These are phyloP conservation scores for Termitomyces sp. DNA, from an alignment of 768 basidiomycete species.

Conservation along the genomic window DNA sequence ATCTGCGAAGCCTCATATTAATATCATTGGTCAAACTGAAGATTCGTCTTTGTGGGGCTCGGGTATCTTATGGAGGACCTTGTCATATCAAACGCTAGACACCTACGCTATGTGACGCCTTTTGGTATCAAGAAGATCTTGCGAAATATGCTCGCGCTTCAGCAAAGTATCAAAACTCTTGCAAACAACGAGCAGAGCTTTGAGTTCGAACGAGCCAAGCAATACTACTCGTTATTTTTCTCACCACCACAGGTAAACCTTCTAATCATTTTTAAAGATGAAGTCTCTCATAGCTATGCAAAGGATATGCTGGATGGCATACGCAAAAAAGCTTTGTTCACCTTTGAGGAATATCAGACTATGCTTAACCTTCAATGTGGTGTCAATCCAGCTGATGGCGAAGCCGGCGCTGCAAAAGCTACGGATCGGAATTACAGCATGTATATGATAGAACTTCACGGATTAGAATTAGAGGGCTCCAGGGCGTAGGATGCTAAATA, in stretches of 20 bases:
- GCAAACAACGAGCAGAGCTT: conserved; percentile 52
- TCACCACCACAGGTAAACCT: conserved; percentile 63
- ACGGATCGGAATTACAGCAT: conserved; percentile 73
- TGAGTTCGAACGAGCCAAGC: conserved; percentile 71
- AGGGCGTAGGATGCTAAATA: conserved; percentile 13
- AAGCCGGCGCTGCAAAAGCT: conserved; percentile 44
- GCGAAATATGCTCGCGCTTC: conserved; percentile 86
- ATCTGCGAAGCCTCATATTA: not conserved
- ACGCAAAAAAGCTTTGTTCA: conserved; percentile 57
- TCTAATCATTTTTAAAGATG: not conserved
- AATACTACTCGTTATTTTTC: conserved; percentile 78
- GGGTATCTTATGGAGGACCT: conserved; percentile 81
- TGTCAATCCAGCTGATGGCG: conserved; percentile 56
- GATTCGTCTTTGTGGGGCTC: conserved; percentile 85
- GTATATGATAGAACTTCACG: conserved; percentile 89
- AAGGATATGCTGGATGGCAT: conserved; percentile 78
- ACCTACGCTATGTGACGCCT: conserved; percentile 61
- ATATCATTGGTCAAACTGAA: conserved; percentile 22
- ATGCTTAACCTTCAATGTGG: conserved; percentile 90
- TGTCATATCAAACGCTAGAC: conserved; percentile 68
- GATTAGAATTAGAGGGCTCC: conserved; percentile 55
- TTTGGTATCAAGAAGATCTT: conserved; percentile 83
- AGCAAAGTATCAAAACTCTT: conserved; percentile 83
- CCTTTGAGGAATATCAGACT: conserved; percentile 88
- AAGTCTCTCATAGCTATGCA: not conserved